A percentile compares a stretch with the other conserved stretches of the same genome.
These are phyloP conservation scores for Plantago major DNA, from an alignment of 257 asterid genomes.

Conservation along the genomic window DNA sequence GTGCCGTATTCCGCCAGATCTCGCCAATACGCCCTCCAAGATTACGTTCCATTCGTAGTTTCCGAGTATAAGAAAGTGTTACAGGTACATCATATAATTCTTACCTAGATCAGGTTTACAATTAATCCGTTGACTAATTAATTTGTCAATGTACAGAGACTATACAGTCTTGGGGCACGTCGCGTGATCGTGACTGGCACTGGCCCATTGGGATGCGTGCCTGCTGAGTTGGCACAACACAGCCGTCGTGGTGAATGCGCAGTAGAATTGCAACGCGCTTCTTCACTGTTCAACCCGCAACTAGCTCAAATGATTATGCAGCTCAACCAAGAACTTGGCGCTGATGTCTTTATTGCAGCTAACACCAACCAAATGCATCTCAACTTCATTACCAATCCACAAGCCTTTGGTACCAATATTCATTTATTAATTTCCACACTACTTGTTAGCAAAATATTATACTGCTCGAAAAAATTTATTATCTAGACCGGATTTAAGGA, in stretches of 20 bases:
- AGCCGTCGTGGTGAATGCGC: slow-evolving; percentile 65
- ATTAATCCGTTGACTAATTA: too few relatives aligned
- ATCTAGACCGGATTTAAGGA: not conserved
- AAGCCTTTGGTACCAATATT: slow-evolving; percentile 44
- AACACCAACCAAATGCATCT: slow-evolving; percentile 56
- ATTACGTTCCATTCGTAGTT: slow-evolving; percentile 47
- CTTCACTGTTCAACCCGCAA: slow-evolving; percentile 59
- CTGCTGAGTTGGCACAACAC: slow-evolving; percentile 64
- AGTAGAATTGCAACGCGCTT: slow-evolving; percentile 45
- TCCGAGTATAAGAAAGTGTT: slow-evolving; percentile 63
- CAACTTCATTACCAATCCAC: slow-evolving; percentile 59
- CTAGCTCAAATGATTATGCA: slow-evolving; percentile 41
- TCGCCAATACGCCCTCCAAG: slow-evolving; percentile 44
- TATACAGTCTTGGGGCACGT: slow-evolving; percentile 53
- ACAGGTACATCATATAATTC: slow-evolving; percentile 28
- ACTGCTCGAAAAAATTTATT: not conserved
- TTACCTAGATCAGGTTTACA: not conserved
- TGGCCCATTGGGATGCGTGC: slow-evolving; percentile 91
- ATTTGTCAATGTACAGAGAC: slow-evolving; percentile 26
- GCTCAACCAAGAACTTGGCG: slow-evolving; percentile 49
- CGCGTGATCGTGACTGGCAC: slow-evolving; percentile 82
- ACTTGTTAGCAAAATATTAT: not conserved
- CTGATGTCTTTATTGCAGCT: slow-evolving; percentile 47
- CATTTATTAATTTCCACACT: not conserved
- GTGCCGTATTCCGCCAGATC: slow-evolving; percentile 62